Conservation (phyloP, 1,284 basidiomycete genomes). For the Kalmanozyma brasiliensis region DNA sequence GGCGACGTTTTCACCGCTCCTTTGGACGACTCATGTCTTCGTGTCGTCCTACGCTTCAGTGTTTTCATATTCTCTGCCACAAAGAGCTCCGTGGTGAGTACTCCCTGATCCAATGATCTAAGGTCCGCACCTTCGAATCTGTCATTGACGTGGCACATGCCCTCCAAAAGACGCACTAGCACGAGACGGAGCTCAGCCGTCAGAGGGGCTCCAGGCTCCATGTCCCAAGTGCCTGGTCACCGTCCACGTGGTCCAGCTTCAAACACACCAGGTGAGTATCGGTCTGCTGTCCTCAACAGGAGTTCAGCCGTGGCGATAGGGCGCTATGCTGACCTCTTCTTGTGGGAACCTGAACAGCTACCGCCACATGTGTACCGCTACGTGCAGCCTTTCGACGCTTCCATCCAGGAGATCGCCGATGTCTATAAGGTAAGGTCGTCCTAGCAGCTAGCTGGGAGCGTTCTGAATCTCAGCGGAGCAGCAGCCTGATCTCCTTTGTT, state of each 20-base stretch:
- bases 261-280: conserved; percentile 8
- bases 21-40: neutral
- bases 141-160: no score
- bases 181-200: neutral
- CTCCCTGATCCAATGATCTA: no score
- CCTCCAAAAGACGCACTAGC: neutral
- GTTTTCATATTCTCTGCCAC: conserved; percentile 38
- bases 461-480: no score
- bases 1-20: neutral
- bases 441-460: neutral
- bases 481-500: no score
- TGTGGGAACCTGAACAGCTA: conserved; percentile 2
- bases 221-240: conserved; percentile 11
- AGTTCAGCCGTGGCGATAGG: no score
- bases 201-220: conserved; percentile 9
- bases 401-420: conserved; percentile 7
- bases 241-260: conserved; percentile 16
- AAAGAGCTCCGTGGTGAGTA: conserved; percentile 24
- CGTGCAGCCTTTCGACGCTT: conserved; percentile 23
- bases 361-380: conserved; percentile 10
- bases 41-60: conserved; percentile 10
- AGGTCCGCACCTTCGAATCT: no score
- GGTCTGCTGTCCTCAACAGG: neutral
- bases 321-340: no score
- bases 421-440: conserved; percentile 7